Base-by-base conservation (phyloP, 2,329 filamentous ascomycete species). In the Penicillium sumatraense region DNA sequence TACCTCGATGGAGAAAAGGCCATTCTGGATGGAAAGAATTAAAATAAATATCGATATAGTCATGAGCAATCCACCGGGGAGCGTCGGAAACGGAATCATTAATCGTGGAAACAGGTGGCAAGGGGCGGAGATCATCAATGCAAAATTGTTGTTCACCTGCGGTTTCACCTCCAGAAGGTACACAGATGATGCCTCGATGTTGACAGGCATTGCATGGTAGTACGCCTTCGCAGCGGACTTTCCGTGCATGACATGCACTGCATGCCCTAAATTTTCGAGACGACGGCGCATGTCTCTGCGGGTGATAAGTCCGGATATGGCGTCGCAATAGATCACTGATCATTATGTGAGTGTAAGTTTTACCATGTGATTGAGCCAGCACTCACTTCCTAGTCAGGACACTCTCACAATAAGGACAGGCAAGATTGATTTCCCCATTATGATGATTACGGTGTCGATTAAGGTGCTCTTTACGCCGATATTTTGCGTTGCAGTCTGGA, bases 41-140 rank as follows among this genome's bases (percentile, higher is more conserved):
- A 52, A 70, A 68, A 45, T 68, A 69, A 16, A 65, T 58, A 46
- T 61, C 55, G 13, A 69, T 44, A 49, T 61, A 68, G 24, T 65
- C 57, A 16, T 62, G 52, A 24, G 46, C 51, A 33, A 53, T 41
- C 53, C 52, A 60, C 31, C 42, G 51, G 26, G 59, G 35, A 40
- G 47, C 18, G 14, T 38, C 44, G n/a, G n/a, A n/a, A n/a, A n/a
- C n/a, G n/a, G n/a, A n/a, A n/a, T n/a, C n/a, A n/a, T n/a, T n/a
- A n/a, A n/a, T n/a, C n/a, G n/a, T n/a, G n/a, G n/a, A n/a, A n/a
- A n/a, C n/a, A n/a, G n/a, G n/a, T n/a, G n/a, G n/a, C n/a, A n/a
- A 29, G 54, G 35, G 14, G 33, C 9, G 14, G 18, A 38, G 18
- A 33, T 26, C 53, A 47, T 51, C 53, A 18, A 51, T 47, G n/a